A percentile compares a stretch with the other conserved stretches of the same genome.
Conservation (phyloP, 768 basidiomycete species). For the Leccinum rimulosum region DNA sequence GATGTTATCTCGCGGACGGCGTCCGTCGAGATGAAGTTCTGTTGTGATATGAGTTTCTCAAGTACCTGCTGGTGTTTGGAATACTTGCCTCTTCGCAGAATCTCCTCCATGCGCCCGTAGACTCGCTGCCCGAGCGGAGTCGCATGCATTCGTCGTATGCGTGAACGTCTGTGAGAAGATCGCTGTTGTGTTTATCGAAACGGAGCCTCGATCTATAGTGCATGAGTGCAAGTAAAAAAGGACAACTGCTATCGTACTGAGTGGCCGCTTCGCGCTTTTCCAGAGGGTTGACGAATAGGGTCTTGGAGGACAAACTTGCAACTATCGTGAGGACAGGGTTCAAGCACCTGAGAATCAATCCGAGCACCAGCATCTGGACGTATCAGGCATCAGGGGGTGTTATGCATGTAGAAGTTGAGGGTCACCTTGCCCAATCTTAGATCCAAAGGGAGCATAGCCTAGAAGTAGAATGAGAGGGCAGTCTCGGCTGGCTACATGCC, state of each 20-base stretch:
- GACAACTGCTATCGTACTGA: conserved; percentile 42
- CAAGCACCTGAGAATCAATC: conserved; percentile 78
- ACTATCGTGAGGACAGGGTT: conserved; percentile 80
- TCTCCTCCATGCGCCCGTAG: conserved; percentile 41
- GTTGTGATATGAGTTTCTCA: background rate
- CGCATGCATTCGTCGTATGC: conserved; percentile 67
- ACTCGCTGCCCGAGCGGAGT: conserved; percentile 49
- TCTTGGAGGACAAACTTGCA: conserved; percentile 82
- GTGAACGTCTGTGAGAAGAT: conserved; percentile 77
- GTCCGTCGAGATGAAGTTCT: conserved; percentile 82
- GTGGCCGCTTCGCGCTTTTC: conserved; percentile 82
- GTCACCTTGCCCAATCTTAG: conserved; percentile 79
- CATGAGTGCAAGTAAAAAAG: background rate
- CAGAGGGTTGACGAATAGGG: conserved; percentile 77
- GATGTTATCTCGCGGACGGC: conserved; percentile 76
- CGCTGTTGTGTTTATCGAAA: conserved; percentile 73
- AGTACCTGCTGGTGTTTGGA: no score
- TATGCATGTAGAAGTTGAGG: background rate
- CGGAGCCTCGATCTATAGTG: conserved; percentile 60
- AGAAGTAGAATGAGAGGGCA: conserved; percentile 1
- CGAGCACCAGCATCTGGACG: conserved; percentile 84
- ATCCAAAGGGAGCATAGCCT: conserved; percentile 88
- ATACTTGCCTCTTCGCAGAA: conserved; percentile 70
- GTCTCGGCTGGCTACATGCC: background rate
- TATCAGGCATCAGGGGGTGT: conserved; percentile 70